Evolutionary conservation across 2,329 filamentous ascomycete species (phyloP).

Genomic region (Mycosphaerella sp.): DNA sequence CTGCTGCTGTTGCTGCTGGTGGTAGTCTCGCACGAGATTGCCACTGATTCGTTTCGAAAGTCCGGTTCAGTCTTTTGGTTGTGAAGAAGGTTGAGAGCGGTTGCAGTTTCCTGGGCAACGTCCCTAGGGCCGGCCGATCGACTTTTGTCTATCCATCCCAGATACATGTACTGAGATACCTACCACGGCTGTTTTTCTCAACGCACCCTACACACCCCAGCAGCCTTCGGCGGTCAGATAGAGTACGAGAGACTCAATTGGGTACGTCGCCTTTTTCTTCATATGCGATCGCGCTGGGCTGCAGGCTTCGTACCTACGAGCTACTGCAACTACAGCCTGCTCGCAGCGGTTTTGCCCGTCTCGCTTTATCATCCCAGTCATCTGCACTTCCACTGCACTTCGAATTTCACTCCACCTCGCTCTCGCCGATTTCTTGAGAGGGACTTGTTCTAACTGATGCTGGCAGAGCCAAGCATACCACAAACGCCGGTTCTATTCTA

Average conservation of each 20-base stretch:
- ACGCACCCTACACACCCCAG: no score
- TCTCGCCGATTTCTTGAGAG: not conserved
- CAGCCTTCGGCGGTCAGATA: not conserved
- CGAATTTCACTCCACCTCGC: conserved; percentile 1
- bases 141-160: not conserved
- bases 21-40: not conserved
- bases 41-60: not conserved
- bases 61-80: not conserved
- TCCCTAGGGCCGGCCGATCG: not conserved
- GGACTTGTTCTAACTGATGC: not conserved
- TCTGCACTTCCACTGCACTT: not conserved
- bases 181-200: not conserved
- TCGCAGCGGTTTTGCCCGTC: conserved; percentile 3
- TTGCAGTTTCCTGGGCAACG: not conserved
- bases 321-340: conserved; percentile 4
- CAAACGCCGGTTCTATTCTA: not conserved
- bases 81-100: not conserved
- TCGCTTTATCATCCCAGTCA: not conserved
- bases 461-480: conserved; percentile 1
- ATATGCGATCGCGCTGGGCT: not conserved
- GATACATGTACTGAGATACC: no score
- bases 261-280: not conserved
- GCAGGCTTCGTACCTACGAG: conserved; percentile 5
- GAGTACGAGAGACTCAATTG: not conserved
- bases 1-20: not conserved